phyloP scores from a whole-genome alignment of 1,139 yeast genomes.

The Hansenula sp. region DNA sequence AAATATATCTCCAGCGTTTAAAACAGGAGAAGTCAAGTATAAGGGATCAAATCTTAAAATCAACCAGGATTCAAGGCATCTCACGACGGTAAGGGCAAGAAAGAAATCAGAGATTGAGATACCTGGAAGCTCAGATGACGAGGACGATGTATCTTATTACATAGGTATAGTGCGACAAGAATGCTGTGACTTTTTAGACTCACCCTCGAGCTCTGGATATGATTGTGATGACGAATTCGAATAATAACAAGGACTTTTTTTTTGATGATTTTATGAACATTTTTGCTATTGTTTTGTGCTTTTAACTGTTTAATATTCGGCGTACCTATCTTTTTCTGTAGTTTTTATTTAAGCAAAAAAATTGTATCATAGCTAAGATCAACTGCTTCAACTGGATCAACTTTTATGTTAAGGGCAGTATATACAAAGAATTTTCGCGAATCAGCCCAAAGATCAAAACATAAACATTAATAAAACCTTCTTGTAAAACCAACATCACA shows the following conservation, averaged over 20 bases:
- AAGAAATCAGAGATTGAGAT: not conserved
- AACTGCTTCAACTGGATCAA: not conserved
- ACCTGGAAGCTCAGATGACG: conserved; percentile 1
- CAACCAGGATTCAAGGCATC: not conserved
- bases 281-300: too few species aligned
- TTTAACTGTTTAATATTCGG: too few species aligned
- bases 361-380: too few species aligned
- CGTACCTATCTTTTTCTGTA: too few species aligned
- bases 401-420: not conserved
- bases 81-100: not conserved
- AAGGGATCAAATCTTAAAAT: not conserved
- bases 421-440: not conserved
- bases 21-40: not conserved
- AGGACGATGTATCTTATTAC: not conserved
- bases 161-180: not conserved
- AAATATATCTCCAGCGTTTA: not conserved
- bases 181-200: not conserved
- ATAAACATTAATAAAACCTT: not conserved
- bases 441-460: not conserved
- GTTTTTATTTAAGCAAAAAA: too few species aligned
- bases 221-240: not conserved
- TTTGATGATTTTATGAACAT: too few species aligned
- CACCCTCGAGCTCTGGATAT: not conserved
- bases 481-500: not conserved
- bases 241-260: too few species aligned